phyloP scores from a whole-genome alignment of 352 stramenopile genomes.

The Phytophthora gonapodyides region DNA sequence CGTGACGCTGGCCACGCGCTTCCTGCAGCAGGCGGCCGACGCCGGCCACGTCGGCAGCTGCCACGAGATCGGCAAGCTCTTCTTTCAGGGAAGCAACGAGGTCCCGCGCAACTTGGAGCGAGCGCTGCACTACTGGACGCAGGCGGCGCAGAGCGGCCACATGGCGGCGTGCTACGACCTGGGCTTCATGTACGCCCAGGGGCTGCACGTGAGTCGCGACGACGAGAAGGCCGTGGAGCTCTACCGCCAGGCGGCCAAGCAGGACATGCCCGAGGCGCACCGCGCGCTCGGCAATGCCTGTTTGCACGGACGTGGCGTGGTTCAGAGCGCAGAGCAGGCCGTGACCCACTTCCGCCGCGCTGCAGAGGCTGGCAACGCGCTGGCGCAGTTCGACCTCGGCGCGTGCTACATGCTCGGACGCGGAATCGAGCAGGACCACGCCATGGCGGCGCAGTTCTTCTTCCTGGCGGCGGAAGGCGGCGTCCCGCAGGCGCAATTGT shows the following conservation, averaged over 20 bases:
- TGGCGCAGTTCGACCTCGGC: constrained; percentile 81
- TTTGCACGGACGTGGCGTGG: constrained; percentile 46
- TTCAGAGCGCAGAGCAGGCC: constrained; percentile 39
- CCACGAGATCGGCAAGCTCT: constrained; percentile 79
- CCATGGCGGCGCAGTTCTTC: constrained; percentile 76
- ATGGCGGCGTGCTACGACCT: constrained; percentile 78
- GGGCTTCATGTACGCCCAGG: constrained; percentile 74
- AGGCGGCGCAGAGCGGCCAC: constrained; percentile 63
- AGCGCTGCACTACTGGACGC: constrained; percentile 70
- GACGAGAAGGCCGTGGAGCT: constrained; percentile 57
- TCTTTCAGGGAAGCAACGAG: constrained; percentile 53
- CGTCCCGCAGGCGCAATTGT: constrained; percentile 70
- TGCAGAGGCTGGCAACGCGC: constrained; percentile 59
- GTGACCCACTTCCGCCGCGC: constrained; percentile 62
- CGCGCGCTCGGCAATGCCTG: constrained; percentile 62
- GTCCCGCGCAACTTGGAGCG: constrained; percentile 35
- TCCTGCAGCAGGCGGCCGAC: constrained; percentile 70
- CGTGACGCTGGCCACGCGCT: constrained; percentile 48
- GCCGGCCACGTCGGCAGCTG: constrained; percentile 68
- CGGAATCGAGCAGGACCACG: constrained; percentile 53
- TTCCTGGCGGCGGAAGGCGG: constrained; percentile 65
- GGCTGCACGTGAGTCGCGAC: constrained; percentile 66
- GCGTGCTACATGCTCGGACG: constrained; percentile 81
- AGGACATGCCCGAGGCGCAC: constrained; percentile 77
- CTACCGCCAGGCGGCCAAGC: constrained; percentile 57